Evolutionary conservation across 352 stramenopile genomes (phyloP).

Genomic region (Globisporangium viniferum): DNA sequence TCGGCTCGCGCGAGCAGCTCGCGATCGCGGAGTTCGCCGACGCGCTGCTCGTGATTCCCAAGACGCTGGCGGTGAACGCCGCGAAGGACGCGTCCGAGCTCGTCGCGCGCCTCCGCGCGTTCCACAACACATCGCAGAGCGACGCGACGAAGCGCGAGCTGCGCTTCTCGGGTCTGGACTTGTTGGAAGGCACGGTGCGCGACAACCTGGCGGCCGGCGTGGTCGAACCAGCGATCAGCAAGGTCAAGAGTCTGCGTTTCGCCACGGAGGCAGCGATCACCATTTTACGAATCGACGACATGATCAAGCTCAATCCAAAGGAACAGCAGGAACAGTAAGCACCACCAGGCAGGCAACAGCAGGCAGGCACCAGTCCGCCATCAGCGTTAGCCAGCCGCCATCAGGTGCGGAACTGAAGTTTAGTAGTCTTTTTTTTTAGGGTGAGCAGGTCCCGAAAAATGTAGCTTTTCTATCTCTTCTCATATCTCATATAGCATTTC

Average conservation of each 20-base stretch:
- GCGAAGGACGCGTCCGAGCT: slow-evolving; percentile 99
- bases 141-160: slow-evolving; percentile 72
- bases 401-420: background rate
- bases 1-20: slow-evolving; percentile 97
- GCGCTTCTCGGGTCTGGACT: slow-evolving; percentile 93
- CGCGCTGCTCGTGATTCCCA: slow-evolving; percentile 71
- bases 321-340: slow-evolving; percentile 75
- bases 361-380: background rate
- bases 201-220: slow-evolving; percentile 97
- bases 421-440: slow-evolving; percentile 8
- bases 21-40: slow-evolving; percentile 99
- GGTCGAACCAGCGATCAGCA: slow-evolving; percentile 99
- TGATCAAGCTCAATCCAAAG: slow-evolving; percentile 95
- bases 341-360: slow-evolving; percentile 8
- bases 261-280: slow-evolving; percentile 99
- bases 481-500: slow-evolving; percentile 28
- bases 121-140: slow-evolving; percentile 96
- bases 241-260: slow-evolving; percentile 99
- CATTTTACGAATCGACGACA: slow-evolving; percentile 99
- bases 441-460: slow-evolving; percentile 7
- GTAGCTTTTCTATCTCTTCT: slow-evolving; percentile 23
- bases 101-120: slow-evolving; percentile 94
- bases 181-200: slow-evolving; percentile 93
- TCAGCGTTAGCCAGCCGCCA: background rate
- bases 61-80: slow-evolving; percentile 98